A percentile compares a stretch with the other conserved stretches of the same genome.
Evolutionary conservation across 1,284 basidiomycete species (phyloP).

Genomic region (Ceratobasidium theobromae): DNA sequence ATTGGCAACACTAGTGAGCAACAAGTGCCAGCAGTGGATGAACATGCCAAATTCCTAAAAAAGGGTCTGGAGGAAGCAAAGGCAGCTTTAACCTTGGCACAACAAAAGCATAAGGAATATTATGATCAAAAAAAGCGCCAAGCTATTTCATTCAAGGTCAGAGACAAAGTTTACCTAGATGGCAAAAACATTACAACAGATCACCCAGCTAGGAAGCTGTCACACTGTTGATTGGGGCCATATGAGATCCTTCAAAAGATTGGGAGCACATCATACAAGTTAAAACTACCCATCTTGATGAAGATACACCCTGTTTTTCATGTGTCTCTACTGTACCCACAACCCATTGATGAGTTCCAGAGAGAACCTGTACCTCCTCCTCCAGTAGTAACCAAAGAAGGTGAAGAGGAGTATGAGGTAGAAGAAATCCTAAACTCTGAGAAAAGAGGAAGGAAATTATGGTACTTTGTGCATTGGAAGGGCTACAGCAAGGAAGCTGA

Average conservation of each 20-base stretch:
- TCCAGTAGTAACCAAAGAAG: slow-evolving; percentile 31
- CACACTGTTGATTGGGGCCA: slow-evolving; percentile 5
- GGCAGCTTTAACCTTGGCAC: slow-evolving; percentile 6
- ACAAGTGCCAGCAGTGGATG: neutral
- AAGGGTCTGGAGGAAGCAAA: slow-evolving; percentile 1
- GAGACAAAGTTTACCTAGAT: slow-evolving; percentile 29
- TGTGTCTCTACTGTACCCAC: neutral
- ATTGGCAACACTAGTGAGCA: neutral
- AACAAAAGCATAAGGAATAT: slow-evolving; percentile 7
- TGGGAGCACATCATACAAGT: slow-evolving; percentile 30
- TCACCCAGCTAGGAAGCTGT: slow-evolving; percentile 13
- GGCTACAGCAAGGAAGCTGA: neutral
- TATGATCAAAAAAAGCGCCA: neutral
- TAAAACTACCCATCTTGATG: slow-evolving; percentile 37
- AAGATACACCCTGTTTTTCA: slow-evolving; percentile 42
- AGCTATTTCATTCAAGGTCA: neutral
- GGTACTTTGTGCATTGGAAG: slow-evolving; percentile 1
- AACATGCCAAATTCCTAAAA: slow-evolving; percentile 1
- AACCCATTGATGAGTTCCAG: neutral
- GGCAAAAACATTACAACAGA: slow-evolving; percentile 13
- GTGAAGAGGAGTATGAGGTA: slow-evolving; percentile 35
- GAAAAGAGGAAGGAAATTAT: neutral
- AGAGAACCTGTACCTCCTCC: neutral
- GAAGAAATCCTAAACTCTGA: slow-evolving; percentile 33
- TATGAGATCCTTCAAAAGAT: slow-evolving; percentile 34